These are phyloP conservation scores for Lecanicillium sp. DNA, from an alignment of 2,329 filamentous ascomycete species.

Conservation along the genomic window DNA sequence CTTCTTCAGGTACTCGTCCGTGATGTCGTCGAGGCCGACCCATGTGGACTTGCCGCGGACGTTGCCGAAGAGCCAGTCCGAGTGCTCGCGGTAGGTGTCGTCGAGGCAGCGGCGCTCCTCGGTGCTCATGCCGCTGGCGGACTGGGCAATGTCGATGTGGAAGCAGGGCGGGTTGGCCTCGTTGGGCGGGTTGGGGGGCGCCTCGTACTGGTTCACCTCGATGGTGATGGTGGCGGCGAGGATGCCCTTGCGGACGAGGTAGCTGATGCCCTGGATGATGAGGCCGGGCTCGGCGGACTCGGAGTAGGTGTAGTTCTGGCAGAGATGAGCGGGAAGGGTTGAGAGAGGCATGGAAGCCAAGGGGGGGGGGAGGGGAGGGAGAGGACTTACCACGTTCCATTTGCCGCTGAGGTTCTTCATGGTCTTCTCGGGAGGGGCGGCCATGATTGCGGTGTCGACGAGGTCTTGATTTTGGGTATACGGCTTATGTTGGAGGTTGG, in stretches of 20 bases:
- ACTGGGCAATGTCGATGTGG: constrained; percentile 68
- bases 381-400: constrained; percentile 59
- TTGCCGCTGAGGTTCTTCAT: constrained; percentile 62
- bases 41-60: constrained; percentile 56
- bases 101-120: constrained; percentile 50
- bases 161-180: constrained; percentile 32
- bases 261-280: constrained; percentile 64
- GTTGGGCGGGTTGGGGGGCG: constrained; percentile 35
- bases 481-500: background rate
- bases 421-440: constrained; percentile 61
- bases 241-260: constrained; percentile 67
- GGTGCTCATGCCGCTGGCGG: constrained; percentile 64
- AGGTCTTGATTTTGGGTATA: background rate
- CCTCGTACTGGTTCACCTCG: constrained; percentile 50
- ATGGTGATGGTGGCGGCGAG: constrained; percentile 63
- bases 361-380: background rate
- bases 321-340: background rate
- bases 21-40: constrained; percentile 39
- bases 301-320: constrained; percentile 71
- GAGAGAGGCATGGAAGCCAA: background rate
- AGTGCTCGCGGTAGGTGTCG: constrained; percentile 53
- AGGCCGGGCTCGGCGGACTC: constrained; percentile 64
- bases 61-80: constrained; percentile 73
- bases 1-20: constrained; percentile 50
- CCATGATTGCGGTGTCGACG: constrained; percentile 53